Evolutionary conservation across 345 rosid species (phyloP).

Genomic region (Bruguiera parviflora): DNA sequence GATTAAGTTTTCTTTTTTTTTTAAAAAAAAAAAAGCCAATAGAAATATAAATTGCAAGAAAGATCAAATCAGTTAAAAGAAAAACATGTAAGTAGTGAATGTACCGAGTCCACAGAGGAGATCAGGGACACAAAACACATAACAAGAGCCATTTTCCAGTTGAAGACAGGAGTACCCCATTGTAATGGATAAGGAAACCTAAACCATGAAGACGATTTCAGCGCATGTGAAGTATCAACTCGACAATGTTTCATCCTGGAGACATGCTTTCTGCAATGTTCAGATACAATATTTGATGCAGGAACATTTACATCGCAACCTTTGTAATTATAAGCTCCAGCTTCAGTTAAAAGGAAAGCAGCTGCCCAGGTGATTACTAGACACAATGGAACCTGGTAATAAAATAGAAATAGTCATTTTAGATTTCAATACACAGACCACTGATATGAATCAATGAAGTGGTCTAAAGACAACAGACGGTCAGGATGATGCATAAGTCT

Average conservation of each 20-base stretch:
- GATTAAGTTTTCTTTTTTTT: background rate
- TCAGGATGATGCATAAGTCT: background rate
- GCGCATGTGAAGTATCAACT: conserved; percentile 82
- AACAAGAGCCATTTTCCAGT: conserved; percentile 86
- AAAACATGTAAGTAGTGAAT: conserved; percentile 25
- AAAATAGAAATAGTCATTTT: conserved; percentile 5
- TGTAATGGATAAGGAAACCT: conserved; percentile 96
- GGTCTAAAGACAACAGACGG: background rate
- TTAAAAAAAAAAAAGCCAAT: background rate
- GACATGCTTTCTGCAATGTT: conserved; percentile 82
- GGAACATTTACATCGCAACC: conserved; percentile 81
- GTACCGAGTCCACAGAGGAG: conserved; percentile 86
- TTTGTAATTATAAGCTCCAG: conserved; percentile 75
- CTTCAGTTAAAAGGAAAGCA: conserved; percentile 86
- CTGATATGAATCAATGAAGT: background rate
- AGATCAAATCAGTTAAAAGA: background rate
- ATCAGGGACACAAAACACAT: conserved; percentile 87
- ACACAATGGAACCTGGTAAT: conserved; percentile 82
- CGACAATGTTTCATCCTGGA: conserved; percentile 80
- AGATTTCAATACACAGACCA: background rate
- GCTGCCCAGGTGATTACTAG: conserved; percentile 89
- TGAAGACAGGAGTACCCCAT: conserved; percentile 94
- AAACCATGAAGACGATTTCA: conserved; percentile 87
- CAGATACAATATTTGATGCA: conserved; percentile 69
- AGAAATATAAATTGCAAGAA: conserved; percentile 1